Conservation (phyloP, 495 filamentous ascomycete species). For the Neurospora hispaniola region DNA sequence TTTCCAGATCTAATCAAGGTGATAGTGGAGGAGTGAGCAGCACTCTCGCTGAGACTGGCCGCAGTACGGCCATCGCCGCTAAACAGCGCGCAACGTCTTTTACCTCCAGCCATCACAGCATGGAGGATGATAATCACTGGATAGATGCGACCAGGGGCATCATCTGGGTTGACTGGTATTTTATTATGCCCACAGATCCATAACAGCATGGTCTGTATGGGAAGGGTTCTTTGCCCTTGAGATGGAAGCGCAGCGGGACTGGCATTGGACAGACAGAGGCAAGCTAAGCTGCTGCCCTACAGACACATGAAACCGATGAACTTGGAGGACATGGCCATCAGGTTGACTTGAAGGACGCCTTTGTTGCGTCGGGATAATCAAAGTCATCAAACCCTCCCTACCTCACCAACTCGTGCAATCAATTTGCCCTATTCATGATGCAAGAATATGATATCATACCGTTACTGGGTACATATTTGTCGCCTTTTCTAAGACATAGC, state of each 20-base stretch:
- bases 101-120: not conserved
- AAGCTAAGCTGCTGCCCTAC: not conserved
- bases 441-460: not conserved
- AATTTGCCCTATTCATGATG: not conserved
- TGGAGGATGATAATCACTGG: slow-evolving; percentile 2
- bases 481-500: not conserved
- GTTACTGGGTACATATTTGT: not conserved
- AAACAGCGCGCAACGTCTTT: not conserved
- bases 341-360: not conserved
- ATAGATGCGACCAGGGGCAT: slow-evolving; percentile 5
- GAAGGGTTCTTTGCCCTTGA: not conserved
- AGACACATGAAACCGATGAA: not conserved
- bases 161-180: not conserved
- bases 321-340: not conserved
- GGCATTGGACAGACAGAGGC: not conserved
- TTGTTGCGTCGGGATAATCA: not conserved
- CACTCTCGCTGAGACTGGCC: not conserved
- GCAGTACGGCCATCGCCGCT: not conserved
- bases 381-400: not conserved
- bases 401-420: not conserved
- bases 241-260: not conserved
- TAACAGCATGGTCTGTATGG: not conserved
- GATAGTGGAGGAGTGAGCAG: not conserved
- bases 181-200: not conserved
- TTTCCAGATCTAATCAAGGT: slow-evolving; percentile 5